Evolutionary conservation across 192 early-diverging fungal genomes (phyloP).

Genomic region (Umbelopsis sp.): DNA sequence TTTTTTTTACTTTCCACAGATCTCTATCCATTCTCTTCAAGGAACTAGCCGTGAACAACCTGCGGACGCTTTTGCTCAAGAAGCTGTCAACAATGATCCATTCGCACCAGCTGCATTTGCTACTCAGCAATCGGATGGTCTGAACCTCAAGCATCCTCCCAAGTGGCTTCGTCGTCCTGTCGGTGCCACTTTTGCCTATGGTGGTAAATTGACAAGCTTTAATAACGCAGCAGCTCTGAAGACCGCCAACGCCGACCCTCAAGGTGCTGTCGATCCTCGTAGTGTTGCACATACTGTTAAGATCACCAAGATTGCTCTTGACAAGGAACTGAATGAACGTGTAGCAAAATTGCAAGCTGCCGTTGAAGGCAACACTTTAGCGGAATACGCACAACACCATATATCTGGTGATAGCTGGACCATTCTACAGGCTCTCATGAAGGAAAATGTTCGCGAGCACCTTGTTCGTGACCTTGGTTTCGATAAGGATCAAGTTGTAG

Average conservation of each 20-base stretch:
- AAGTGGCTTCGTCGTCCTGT: slow-evolving; percentile 93
- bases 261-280: slow-evolving; percentile 40
- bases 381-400: slow-evolving; percentile 17
- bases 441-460: slow-evolving; percentile 74
- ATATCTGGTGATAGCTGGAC: slow-evolving; percentile 62
- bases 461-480: slow-evolving; percentile 91
- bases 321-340: slow-evolving; percentile 68
- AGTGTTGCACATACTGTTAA: slow-evolving; percentile 56
- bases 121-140: slow-evolving; percentile 70
- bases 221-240: slow-evolving; percentile 52
- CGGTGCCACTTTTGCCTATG: slow-evolving; percentile 87
- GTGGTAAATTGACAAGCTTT: slow-evolving; percentile 86
- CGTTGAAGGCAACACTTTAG: slow-evolving; percentile 38
- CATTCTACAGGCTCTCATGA: slow-evolving; percentile 84
- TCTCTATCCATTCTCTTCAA: slow-evolving; percentile 83
- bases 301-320: slow-evolving; percentile 69
- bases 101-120: slow-evolving; percentile 71
- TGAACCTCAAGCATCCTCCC: slow-evolving; percentile 80
- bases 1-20: slow-evolving; percentile 33
- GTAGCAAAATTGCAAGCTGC: slow-evolving; percentile 75
- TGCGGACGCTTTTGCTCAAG: slow-evolving; percentile 18
- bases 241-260: slow-evolving; percentile 30
- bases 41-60: slow-evolving; percentile 42
- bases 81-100: slow-evolving; percentile 69
- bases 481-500: slow-evolving; percentile 65